Conservation (phyloP, 768 basidiomycete genomes). For the Suillus paluster region DNA sequence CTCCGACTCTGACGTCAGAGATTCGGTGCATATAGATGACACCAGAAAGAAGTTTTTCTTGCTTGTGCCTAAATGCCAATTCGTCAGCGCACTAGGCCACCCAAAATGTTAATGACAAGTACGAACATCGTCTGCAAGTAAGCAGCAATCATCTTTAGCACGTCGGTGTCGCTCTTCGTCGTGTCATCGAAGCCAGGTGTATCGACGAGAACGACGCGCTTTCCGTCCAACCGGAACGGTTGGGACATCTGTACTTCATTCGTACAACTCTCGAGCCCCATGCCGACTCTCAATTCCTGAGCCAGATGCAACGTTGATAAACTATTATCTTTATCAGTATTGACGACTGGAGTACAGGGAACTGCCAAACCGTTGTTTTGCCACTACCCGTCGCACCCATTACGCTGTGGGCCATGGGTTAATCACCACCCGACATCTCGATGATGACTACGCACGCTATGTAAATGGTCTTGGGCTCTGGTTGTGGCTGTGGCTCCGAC, state of each 20-base stretch:
- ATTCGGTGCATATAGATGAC: slow-evolving; percentile 61
- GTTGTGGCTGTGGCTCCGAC: too few species aligned
- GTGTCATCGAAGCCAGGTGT: slow-evolving; percentile 70
- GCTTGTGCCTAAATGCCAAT: slow-evolving; percentile 31
- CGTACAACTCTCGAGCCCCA: slow-evolving; percentile 42
- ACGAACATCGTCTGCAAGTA: slow-evolving; percentile 38
- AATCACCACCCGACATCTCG: neutral
- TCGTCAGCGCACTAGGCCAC: slow-evolving; percentile 13
- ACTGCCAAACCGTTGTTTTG: slow-evolving; percentile 19
- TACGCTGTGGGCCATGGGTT: slow-evolving; percentile 10
- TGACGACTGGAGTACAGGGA: neutral
- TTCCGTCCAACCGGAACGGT: slow-evolving; percentile 33
- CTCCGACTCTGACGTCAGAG: slow-evolving; percentile 51
- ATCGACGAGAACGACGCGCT: slow-evolving; percentile 54
- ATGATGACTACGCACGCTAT: slow-evolving; percentile 15
- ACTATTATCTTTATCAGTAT: slow-evolving; percentile 25
- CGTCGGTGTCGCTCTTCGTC: slow-evolving; percentile 49
- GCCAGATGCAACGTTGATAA: slow-evolving; percentile 42
- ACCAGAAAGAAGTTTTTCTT: slow-evolving; percentile 45
- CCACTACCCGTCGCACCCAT: slow-evolving; percentile 25
- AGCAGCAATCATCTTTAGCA: slow-evolving; percentile 54
- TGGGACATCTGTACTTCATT: slow-evolving; percentile 34
- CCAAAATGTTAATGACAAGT: neutral
- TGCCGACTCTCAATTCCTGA: slow-evolving; percentile 36
- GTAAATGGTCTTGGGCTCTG: slow-evolving; percentile 12